Evolutionary conservation across 257 asterid species (phyloP), one percentile per base, ranked within the genome.

Genomic region (Capsicum baccatum): DNA sequence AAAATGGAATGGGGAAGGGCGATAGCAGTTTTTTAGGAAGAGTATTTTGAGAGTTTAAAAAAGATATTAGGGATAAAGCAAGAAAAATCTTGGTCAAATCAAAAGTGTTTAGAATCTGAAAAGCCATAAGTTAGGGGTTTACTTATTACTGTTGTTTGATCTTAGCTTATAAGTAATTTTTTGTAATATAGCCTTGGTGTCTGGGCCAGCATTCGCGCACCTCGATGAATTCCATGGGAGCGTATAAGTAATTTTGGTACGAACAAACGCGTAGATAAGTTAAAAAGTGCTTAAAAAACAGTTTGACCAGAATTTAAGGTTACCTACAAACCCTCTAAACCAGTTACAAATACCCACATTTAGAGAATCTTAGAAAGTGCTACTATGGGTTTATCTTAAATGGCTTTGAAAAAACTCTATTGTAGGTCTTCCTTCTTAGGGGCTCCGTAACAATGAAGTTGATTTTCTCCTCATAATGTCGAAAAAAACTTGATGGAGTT

Each of bases 401-500:
- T 62, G 68, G 68, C 11, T 19, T 35, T 9, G 8, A 62, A 62
- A 62, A 62, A 19, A 37, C 33, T 60, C 9, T 62, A 62, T 62
- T n/a, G 68, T 60, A 62, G 35, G 35, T 19, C 68, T 62, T 62
- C 37, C 68, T 62, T 19, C 68, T 62, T 21, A 62, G 39, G 68
- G 37, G 4, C 15, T 62, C 37, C 68, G 21, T 4, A 62, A 62
- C 37, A 11, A 60, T 21, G 9, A 62, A 62, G 39, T 62, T 19
- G 68, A 62, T 21, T 62, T 62, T 62, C 68, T 62, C 33, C 68
- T 19, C 44, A 9, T 26, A 62, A 9, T 9, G 14, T 19, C 42
- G 56, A 70, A 44, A 70, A 16, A 16, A 70, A 70, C 79, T 70
- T 70, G 26, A 39, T 39, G 56, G 79, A 70, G 56, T 42, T 42